A percentile compares a stretch with the other conserved stretches of the same genome.
These are phyloP conservation scores for Boletus insuetus DNA, from an alignment of 768 basidiomycete genomes.

Conservation along the genomic window DNA sequence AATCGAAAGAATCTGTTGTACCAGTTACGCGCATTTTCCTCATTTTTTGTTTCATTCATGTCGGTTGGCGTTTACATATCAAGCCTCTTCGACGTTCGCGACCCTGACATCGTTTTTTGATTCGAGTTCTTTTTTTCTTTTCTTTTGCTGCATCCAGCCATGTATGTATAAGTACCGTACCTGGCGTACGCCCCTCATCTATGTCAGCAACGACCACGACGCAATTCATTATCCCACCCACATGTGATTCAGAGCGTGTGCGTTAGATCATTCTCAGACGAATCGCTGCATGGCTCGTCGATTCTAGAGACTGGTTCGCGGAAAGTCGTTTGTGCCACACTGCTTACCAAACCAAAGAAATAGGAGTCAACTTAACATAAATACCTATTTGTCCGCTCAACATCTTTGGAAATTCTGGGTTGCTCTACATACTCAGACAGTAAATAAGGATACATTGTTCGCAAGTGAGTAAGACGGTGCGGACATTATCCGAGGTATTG, in stretches of 20 bases:
- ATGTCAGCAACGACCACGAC: slow-evolving; percentile 15
- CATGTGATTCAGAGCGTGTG: slow-evolving; percentile 1
- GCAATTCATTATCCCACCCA: neutral
- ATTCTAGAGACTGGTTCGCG: neutral
- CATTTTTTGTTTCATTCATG: slow-evolving; percentile 14
- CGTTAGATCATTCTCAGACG: too few relatives aligned
- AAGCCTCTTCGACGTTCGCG: slow-evolving; percentile 28
- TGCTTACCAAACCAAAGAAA: neutral
- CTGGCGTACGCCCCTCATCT: slow-evolving; percentile 26
- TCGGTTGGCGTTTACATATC: slow-evolving; percentile 20
- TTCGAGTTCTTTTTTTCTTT: neutral
- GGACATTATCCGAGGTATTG: neutral
- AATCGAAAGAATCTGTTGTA: slow-evolving; percentile 23
- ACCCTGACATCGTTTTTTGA: slow-evolving; percentile 13
- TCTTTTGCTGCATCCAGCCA: slow-evolving; percentile 13
- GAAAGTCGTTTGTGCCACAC: neutral
- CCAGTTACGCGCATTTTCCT: slow-evolving; percentile 13
- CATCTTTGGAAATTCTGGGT: neutral
- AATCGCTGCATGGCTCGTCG: too few relatives aligned
- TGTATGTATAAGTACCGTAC: slow-evolving; percentile 38
- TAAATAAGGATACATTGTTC: neutral
- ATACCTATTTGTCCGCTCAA: neutral
- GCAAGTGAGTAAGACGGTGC: neutral
- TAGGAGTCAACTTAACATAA: neutral
- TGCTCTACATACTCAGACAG: too few relatives aligned